These are phyloP conservation scores for Kwoniella botswanensis DNA, from an alignment of 768 basidiomycete species.

Conservation along the genomic window DNA sequence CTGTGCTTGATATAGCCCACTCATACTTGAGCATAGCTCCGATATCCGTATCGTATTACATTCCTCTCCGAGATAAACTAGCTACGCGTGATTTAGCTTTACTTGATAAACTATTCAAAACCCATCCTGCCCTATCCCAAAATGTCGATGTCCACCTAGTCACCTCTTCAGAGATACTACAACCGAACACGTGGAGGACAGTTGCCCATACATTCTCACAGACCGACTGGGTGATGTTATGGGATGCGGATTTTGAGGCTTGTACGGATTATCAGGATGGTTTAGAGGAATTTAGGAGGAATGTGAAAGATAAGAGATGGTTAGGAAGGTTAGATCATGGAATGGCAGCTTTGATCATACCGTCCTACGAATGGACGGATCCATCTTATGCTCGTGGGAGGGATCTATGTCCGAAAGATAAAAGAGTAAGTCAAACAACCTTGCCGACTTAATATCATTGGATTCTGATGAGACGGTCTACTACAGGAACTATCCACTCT, in stretches of 20 bases:
- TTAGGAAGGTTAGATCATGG: background rate
- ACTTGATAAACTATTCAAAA: background rate
- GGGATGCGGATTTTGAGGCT: constrained; percentile 8
- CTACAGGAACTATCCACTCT: constrained; percentile 1
- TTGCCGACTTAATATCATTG: background rate
- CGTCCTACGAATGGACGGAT: constrained; percentile 1
- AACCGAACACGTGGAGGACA: constrained; percentile 11
- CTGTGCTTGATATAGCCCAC: background rate
- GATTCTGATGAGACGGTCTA: too few relatives aligned
- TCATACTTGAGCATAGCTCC: background rate
- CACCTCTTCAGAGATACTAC: background rate
- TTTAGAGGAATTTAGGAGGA: background rate
- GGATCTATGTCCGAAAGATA: constrained; percentile 3
- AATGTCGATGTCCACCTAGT: constrained; percentile 12
- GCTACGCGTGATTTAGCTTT: background rate
- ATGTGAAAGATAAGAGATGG: constrained; percentile 4
- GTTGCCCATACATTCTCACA: constrained; percentile 7
- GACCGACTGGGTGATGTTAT: constrained; percentile 13
- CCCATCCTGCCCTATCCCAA: background rate
- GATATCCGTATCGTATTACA: background rate
- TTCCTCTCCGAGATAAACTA: background rate
- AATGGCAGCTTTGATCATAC: constrained; percentile 11
- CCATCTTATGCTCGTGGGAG: background rate
- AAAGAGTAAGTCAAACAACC: constrained; percentile 4
- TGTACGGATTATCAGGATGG: constrained; percentile 11